Evolutionary conservation across 2,329 filamentous ascomycete species (phyloP).

Genomic region (Fusarium tupiense): DNA sequence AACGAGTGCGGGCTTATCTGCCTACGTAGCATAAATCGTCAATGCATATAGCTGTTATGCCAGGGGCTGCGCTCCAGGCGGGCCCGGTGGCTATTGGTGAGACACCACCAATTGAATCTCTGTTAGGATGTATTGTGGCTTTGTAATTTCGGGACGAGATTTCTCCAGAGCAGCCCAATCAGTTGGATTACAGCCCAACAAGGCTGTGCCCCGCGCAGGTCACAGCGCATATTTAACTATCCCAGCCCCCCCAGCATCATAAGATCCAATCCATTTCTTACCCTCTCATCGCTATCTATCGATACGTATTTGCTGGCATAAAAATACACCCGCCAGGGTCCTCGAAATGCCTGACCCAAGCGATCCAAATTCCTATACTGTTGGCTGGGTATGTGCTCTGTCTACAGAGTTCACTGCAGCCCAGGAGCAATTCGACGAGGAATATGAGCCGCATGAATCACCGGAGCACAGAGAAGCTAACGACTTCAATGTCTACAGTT

Average conservation of each 20-base stretch:
- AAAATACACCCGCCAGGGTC: rapidly evolving
- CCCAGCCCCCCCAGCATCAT: rapidly evolving
- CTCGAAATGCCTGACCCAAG: neutral
- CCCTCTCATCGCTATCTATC: neutral
- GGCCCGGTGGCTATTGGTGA: neutral
- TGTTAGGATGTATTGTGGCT: neutral
- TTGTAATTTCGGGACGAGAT: neutral
- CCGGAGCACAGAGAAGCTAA: rapidly evolving
- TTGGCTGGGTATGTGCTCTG: neutral
- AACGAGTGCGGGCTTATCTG: neutral
- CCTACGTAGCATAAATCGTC: neutral
- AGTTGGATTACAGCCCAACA: neutral
- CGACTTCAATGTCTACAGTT: neutral
- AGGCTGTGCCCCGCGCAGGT: neutral
- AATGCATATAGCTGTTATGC: neutral
- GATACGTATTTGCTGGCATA: neutral
- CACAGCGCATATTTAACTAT: neutral
- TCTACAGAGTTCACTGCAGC: neutral
- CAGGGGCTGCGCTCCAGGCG: neutral
- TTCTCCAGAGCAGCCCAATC: neutral
- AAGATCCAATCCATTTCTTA: rapidly evolving
- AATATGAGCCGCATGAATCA: neutral
- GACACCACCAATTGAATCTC: neutral
- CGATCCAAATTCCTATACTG: neutral
- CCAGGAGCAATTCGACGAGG: neutral